Base-by-base conservation (phyloP, 192 early-diverging fungal species). In the Podila clonocystis region DNA sequence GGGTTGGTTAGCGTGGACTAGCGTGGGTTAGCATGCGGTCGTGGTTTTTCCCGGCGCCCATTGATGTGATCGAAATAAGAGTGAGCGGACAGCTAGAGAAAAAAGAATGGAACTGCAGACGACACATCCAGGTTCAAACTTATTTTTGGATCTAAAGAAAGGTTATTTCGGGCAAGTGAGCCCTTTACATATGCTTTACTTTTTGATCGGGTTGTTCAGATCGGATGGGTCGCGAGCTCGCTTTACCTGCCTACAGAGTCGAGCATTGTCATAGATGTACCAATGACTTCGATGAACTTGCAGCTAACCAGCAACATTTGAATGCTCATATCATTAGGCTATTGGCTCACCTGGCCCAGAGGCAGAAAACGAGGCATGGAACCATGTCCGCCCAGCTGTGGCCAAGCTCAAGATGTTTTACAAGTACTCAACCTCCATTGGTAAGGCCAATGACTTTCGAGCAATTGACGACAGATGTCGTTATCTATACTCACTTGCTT, bases 361-460 rank as follows among this genome's bases (percentile, higher is more conserved):
- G 58, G 92, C 94, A 75, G 97, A 99, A 77, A 89, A 94, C 36
- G 91, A 87, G 41, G 96, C 95, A 30, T 99, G 97, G 97, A 83
- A 89, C 60, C 91, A 90, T 66, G 86, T 99, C 34, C 86, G 88
- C 24, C 97, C 96, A 50, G 93, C 92, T 7, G 95, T 97, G 12
- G 68, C 75, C 30, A 91, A 94, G 65, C 84, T 99, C 75, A 87
- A 88, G 63, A 87, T 90, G 65, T 96, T 93, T 84, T 99, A 92
- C 78, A 91, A 95, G 67, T 91, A 93, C 82, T 89, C 96, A 12
- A 87, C 82, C 50, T 82, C 87, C 66, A 84, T 98, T 48, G 90
- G 94, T 94, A 90, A 49, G 91, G 80, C 24, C 33, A 72, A 48
- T 11, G 20, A 26, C 7, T 34, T 17, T 19, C 22, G 20, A 48